A percentile compares a stretch with the other conserved stretches of the same genome.
Evolutionary conservation across 179 eudicot genomes (phyloP).

Genomic region (Beta corolliflora): DNA sequence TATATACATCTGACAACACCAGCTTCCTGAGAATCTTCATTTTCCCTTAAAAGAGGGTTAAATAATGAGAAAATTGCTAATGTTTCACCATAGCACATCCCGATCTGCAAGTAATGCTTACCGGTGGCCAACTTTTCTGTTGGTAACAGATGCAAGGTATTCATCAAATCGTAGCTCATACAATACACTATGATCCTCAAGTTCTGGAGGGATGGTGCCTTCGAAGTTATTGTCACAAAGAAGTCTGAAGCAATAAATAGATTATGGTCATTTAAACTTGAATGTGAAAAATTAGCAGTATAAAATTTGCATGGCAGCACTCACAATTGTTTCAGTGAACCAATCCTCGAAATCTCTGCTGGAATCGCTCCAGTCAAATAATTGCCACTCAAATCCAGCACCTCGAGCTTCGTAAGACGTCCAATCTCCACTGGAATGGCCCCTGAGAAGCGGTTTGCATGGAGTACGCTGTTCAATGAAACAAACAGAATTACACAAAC

Average conservation of each 20-base stretch:
- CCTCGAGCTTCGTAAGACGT: constrained; percentile 55
- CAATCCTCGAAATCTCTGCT: constrained; percentile 51
- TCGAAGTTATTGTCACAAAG: constrained; percentile 66
- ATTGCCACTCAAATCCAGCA: constrained; percentile 80
- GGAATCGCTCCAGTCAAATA: constrained; percentile 73
- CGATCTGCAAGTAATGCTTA: constrained; percentile 28
- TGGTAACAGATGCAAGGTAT: constrained; percentile 40
- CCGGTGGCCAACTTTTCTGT: constrained; percentile 64
- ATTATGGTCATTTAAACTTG: constrained; percentile 11
- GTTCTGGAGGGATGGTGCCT: constrained; percentile 55
- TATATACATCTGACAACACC: neutral
- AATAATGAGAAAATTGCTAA: constrained; percentile 11
- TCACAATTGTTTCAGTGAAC: constrained; percentile 70
- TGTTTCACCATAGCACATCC: neutral
- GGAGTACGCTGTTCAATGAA: constrained; percentile 57
- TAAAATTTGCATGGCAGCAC: constrained; percentile 23
- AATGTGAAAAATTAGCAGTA: neutral
- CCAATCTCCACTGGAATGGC: constrained; percentile 66
- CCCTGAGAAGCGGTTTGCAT: constrained; percentile 64
- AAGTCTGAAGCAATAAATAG: constrained; percentile 46
- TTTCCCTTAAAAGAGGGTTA: neutral
- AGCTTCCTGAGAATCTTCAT: neutral
- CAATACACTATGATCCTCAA: constrained; percentile 53
- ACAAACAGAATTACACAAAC: constrained; percentile 18
- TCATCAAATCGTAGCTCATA: constrained; percentile 62